Evolutionary conservation across 495 filamentous ascomycete genomes (phyloP), one percentile per base, ranked within the genome.

Genomic region (Trichodelitschia bisporula): DNA sequence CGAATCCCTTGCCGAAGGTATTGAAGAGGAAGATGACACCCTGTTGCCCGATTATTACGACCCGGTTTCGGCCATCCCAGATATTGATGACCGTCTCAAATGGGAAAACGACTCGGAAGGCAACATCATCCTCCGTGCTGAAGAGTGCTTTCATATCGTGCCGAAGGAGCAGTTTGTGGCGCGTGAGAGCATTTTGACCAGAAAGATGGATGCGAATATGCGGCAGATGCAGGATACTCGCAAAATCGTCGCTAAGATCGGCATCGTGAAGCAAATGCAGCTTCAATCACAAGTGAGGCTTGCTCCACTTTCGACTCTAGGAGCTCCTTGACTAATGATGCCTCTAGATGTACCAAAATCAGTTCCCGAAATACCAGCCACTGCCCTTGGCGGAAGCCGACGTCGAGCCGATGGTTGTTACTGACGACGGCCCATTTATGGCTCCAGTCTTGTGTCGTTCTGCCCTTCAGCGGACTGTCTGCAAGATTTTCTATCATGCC

Each of bases 251-350:
- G 82, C 80, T 2, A 95, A 95, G 50, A 83, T 95, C 44, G 70
- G 77, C 18, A 74, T 99, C 35, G 82, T 99, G 46, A 99, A 95
- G 59, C 86, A 99, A 56, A 99, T 99, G 86, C 89, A 95, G 48
- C 58, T 92, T 18, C 89, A 99, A 44, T 74, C 82, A 27, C 86
- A 92, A 66, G 82, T 83, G 68, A 8, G 27, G 10, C 12, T 12
- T 8, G 21, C 21, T 25, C 21, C 8, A 12, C 12, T 8, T 8
- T 8, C 9, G 8, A 29, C 27, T 29, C n/a, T n/a, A n/a, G n/a
- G n/a, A n/a, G n/a, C n/a, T n/a, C n/a, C n/a, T n/a, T n/a, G n/a
- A n/a, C n/a, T n/a, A 40, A 57, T 40, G 1, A 30, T 19, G 4
- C n/a, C 6, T n/a, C 29, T 41, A 90, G 79, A 80, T 91, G 58